These are phyloP conservation scores for Lecanosticta acicola DNA, from an alignment of 2,329 filamentous ascomycete genomes.

Conservation along the genomic window DNA sequence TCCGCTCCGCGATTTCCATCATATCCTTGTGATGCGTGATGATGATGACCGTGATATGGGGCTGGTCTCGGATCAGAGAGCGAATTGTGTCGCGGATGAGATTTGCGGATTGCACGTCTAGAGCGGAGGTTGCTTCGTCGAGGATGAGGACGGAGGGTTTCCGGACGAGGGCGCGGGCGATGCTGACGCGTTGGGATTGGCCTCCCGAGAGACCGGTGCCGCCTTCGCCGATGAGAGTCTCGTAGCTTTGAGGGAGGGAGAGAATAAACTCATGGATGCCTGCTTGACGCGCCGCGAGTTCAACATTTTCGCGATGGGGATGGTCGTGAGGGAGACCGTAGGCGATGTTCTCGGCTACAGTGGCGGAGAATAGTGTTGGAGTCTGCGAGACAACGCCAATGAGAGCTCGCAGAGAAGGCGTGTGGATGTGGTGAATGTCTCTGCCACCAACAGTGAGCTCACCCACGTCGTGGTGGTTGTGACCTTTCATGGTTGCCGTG, in stretches of 20 bases:
- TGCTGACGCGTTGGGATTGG: constrained; percentile 73
- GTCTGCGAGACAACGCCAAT: constrained; percentile 66
- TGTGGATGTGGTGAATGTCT: constrained; percentile 56
- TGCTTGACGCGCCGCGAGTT: constrained; percentile 48
- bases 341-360: constrained; percentile 72
- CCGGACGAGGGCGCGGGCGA: constrained; percentile 71
- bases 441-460: constrained; percentile 55
- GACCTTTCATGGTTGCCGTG: constrained; percentile 44
- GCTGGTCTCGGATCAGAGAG: constrained; percentile 41
- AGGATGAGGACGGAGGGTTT: constrained; percentile 68
- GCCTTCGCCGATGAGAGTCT: constrained; percentile 70
- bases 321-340: constrained; percentile 64
- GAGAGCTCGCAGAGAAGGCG: constrained; percentile 52
- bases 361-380: constrained; percentile 71
- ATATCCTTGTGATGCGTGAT: constrained; percentile 79
- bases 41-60: constrained; percentile 62
- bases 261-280: constrained; percentile 72
- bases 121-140: constrained; percentile 78
- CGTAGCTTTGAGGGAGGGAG: constrained; percentile 64
- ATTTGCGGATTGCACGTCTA: constrained; percentile 65
- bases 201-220: constrained; percentile 71
- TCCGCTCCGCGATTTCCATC: constrained; percentile 72
- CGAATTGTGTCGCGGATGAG: constrained; percentile 59
- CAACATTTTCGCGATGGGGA: constrained; percentile 46
- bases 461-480: constrained; percentile 20